These are phyloP conservation scores for Lavandula angustifolia DNA, from an alignment of 257 asterid species.

Conservation along the genomic window DNA sequence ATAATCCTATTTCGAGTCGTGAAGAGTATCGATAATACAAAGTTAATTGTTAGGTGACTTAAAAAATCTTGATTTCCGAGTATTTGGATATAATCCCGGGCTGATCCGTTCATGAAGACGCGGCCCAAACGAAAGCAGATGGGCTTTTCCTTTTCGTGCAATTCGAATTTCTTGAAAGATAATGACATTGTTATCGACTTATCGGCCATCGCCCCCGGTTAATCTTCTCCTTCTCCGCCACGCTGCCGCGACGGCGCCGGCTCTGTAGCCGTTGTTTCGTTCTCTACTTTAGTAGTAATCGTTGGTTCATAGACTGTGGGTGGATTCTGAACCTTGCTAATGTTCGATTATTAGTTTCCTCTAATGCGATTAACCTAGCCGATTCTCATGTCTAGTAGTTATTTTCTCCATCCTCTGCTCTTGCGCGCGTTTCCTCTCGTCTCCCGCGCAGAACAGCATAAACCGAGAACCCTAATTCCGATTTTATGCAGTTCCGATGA, in stretches of 20 bases:
- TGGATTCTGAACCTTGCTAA: constrained; percentile 3
- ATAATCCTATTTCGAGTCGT: no score
- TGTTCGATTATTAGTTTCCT: neutral
- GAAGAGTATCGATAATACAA: no score
- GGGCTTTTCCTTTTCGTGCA: neutral
- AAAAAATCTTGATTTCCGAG: no score
- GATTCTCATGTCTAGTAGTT: constrained; percentile 51
- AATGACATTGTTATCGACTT: constrained; percentile 14
- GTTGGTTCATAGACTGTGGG: neutral
- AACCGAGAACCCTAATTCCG: constrained; percentile 37
- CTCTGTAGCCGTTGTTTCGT: constrained; percentile 1
- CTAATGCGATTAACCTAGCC: constrained; percentile 18
- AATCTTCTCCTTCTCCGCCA: constrained; percentile 25
- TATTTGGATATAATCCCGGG: neutral
- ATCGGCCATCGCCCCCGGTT: constrained; percentile 31
- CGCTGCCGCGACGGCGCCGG: constrained; percentile 23
- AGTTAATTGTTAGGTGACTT: no score
- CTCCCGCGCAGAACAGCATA: constrained; percentile 29
- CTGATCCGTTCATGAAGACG: neutral
- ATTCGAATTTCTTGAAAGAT: neutral
- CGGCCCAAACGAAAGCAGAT: neutral
- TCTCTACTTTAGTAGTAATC: neutral
- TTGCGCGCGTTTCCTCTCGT: constrained; percentile 38
- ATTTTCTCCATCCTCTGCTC: constrained; percentile 46
- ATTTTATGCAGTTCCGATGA: constrained; percentile 39